Evolutionary conservation across 2,329 filamentous ascomycete species (phyloP).

Genomic region (Ascochyta rabiei): DNA sequence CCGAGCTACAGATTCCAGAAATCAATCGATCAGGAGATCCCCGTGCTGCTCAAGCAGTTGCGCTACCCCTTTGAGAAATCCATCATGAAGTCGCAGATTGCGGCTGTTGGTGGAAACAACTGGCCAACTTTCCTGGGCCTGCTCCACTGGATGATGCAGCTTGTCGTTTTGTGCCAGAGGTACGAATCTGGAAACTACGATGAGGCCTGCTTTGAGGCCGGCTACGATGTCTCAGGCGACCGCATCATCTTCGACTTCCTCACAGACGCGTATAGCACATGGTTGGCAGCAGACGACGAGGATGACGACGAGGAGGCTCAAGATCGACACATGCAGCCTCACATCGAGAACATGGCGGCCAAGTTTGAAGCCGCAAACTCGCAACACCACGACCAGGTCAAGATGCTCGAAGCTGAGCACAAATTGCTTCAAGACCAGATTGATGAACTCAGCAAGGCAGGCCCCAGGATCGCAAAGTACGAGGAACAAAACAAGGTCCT

Average conservation of each 20-base stretch:
- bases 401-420: conserved; percentile 86
- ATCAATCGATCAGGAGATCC: conserved; percentile 93
- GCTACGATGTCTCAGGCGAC: conserved; percentile 85
- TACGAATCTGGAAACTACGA: conserved; percentile 82
- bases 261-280: conserved; percentile 87
- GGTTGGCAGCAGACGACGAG: conserved; percentile 79
- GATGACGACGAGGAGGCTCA: conserved; percentile 82
- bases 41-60: conserved; percentile 87
- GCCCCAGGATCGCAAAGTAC: conserved; percentile 79
- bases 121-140: conserved; percentile 95
- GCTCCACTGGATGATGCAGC: conserved; percentile 99
- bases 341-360: conserved; percentile 83
- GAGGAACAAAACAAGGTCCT: conserved; percentile 92
- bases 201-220: conserved; percentile 85
- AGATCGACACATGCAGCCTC: conserved; percentile 71
- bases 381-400: conserved; percentile 81
- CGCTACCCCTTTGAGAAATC: conserved; percentile 94
- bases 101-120: conserved; percentile 93
- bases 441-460: conserved; percentile 84
- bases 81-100: conserved; percentile 95
- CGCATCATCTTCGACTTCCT: conserved; percentile 95
- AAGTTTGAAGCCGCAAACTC: conserved; percentile 87
- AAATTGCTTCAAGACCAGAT: conserved; percentile 82
- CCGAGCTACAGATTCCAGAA: conserved; percentile 93
- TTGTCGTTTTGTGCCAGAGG: conserved; percentile 90